Evolutionary conservation across 176 grass and related monocot genomes (phyloP).

Genomic region (Raddia distichophylla): DNA sequence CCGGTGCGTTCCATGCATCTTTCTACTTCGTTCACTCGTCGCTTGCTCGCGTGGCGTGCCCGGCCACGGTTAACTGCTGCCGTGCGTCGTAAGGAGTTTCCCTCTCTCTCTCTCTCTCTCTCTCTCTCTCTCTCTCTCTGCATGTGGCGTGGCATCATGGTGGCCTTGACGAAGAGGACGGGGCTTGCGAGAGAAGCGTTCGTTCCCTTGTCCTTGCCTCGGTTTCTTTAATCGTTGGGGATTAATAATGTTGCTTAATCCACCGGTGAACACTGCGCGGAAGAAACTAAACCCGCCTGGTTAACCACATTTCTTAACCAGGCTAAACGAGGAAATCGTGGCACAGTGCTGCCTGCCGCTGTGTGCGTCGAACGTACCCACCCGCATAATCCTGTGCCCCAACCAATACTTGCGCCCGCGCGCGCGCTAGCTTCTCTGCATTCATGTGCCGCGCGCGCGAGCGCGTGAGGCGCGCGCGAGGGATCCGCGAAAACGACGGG

Average conservation of each 20-base stretch:
- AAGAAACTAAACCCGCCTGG: neutral
- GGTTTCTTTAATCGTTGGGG: slow-evolving; percentile 6
- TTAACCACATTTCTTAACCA: neutral
- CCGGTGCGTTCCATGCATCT: neutral
- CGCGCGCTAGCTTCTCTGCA: neutral
- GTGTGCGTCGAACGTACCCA: no score
- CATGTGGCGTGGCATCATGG: neutral
- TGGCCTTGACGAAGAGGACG: neutral
- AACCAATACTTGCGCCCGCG: neutral
- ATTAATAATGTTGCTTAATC: slow-evolving; percentile 9
- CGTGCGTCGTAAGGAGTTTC: slow-evolving; percentile 24
- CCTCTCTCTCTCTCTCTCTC: no score
- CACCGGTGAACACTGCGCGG: neutral
- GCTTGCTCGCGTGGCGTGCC: neutral
- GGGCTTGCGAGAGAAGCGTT: neutral
- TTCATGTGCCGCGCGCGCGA: neutral
- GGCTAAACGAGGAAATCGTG: neutral
- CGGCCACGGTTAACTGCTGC: neutral
- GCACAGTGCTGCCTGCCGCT: no score
- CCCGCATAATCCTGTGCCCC: neutral
- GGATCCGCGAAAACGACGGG: slow-evolving; percentile 46
- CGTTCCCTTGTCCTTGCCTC: neutral
- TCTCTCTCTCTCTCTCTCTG: neutral
- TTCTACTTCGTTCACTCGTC: neutral
- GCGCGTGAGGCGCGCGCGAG: slow-evolving; percentile 1